These are phyloP conservation scores for Sutorius eximius DNA, from an alignment of 1,284 basidiomycete genomes.

Conservation along the genomic window DNA sequence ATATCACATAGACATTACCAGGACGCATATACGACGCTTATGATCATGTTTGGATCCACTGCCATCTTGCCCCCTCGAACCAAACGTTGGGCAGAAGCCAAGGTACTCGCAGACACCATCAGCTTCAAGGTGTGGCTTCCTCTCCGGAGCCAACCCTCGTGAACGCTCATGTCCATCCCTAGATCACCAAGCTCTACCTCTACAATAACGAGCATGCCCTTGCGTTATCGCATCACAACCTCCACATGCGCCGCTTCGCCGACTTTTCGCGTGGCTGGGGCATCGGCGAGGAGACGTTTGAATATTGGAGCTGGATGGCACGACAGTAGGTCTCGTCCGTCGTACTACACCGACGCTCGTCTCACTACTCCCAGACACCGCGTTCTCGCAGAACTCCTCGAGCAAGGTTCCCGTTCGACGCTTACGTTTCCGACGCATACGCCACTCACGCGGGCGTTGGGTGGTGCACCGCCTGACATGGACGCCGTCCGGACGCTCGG, in stretches of 20 bases:
- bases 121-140: conserved; percentile 68
- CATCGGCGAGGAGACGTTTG: conserved; percentile 95
- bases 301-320: conserved; percentile 96
- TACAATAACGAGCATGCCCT: conserved; percentile 84
- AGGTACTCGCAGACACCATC: conserved; percentile 91
- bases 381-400: conserved; percentile 84
- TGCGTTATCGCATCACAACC: conserved; percentile 77
- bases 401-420: conserved; percentile 71
- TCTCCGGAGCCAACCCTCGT: not conserved
- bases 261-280: conserved; percentile 93
- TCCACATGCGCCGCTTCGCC: conserved; percentile 82
- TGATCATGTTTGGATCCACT: conserved; percentile 86
- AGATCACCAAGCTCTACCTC: conserved; percentile 87
- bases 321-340: conserved; percentile 69
- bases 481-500: conserved; percentile 57
- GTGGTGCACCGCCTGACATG: conserved; percentile 42
- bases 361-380: conserved; percentile 59
- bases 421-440: conserved; percentile 64
- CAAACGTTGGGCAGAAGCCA: conserved; percentile 97
- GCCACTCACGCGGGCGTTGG: conserved; percentile 40
- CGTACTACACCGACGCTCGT: not conserved
- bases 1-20: conserved; percentile 74
- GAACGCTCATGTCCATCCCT: not conserved
- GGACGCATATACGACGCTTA: conserved; percentile 80
- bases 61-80: conserved; percentile 87